Evolutionary conservation across 306 rosid genomes (phyloP).

Genomic region (Cicer bijugum): DNA sequence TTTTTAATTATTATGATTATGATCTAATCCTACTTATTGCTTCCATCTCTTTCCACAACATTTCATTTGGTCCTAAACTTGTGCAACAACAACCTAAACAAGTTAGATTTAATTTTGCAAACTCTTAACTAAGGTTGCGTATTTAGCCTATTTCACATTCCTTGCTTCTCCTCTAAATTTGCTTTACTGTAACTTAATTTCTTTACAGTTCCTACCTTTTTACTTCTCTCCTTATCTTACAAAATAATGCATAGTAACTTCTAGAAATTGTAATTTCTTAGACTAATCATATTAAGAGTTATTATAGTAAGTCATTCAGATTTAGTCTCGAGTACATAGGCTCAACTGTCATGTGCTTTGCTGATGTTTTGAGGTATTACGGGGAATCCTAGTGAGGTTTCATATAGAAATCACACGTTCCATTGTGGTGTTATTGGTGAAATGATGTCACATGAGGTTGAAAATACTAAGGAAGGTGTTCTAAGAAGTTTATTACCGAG

Average conservation of each 20-base stretch:
- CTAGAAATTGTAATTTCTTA: neutral
- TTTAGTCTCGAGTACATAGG: neutral
- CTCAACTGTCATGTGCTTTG: no score
- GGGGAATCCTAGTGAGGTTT: no score
- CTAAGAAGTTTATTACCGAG: no score
- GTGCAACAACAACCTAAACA: slow-evolving; percentile 10
- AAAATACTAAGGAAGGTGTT: no score
- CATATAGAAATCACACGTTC: no score
- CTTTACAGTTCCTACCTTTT: neutral
- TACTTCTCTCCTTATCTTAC: neutral
- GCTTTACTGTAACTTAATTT: slow-evolving; percentile 11
- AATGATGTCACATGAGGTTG: no score
- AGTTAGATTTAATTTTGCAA: slow-evolving; percentile 4
- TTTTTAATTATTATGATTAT: neutral
- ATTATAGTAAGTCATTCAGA: neutral
- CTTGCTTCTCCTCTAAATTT: neutral
- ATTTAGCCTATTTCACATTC: neutral
- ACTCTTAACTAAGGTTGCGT: slow-evolving; percentile 19
- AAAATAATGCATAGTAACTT: neutral
- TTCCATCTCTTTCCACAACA: neutral
- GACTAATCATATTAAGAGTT: neutral
- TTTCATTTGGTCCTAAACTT: slow-evolving; percentile 17
- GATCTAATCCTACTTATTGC: slow-evolving; percentile 4
- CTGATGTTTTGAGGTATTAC: no score
- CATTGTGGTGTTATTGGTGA: no score